Evolutionary conservation across 2,329 filamentous ascomycete genomes (phyloP), one percentile per base, ranked within the genome.

Genomic region (Pseudogymnoascus sp.): DNA sequence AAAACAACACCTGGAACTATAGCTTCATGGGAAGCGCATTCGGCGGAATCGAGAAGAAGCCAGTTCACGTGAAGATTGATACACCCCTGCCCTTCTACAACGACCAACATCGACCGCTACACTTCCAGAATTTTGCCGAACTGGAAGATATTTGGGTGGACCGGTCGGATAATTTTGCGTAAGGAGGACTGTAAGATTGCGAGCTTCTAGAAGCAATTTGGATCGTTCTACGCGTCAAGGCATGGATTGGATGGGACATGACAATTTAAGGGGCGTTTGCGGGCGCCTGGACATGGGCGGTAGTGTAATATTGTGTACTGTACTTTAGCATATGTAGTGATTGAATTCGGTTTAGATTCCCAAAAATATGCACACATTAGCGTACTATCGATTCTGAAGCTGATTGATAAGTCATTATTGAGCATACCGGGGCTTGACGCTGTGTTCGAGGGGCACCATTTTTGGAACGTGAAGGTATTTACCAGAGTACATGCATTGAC

Each of bases 71-170:
- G 68, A 94, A 94, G 80, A 86, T 99, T 60, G 95, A 97, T 75
- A 95, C 91, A 43, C 94, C 94, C 16, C 75, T 87, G 67, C 81
- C 89, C 7, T 97, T 96, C 77, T 99, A 99, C 76, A 92, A 89
- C 71, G 91, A 92, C 69, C 82, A 91, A 69, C 95, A 99, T 75
- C 85, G 94, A 25, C 92, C 93, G 14, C 78, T 97, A 61, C 94
- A 99, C 77, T 99, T 99, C 82, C 88, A 93, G 73, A 96, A 91
- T 75, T 99, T 99, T 76, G 91, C 92, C 1, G 93, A 99, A 78
- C 76, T 99, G 72, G 94, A 99, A 77, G 93, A 99, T 75, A 89
- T 96, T 41, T 96, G 92, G 85, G 92, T 97, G 54, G 94, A 99
- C 74, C 82, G 91, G 69, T 85, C 85, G 65, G 93, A 99, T 77